phyloP scores from a whole-genome alignment of 441 rosid genomes.

The Hura crepitans region DNA sequence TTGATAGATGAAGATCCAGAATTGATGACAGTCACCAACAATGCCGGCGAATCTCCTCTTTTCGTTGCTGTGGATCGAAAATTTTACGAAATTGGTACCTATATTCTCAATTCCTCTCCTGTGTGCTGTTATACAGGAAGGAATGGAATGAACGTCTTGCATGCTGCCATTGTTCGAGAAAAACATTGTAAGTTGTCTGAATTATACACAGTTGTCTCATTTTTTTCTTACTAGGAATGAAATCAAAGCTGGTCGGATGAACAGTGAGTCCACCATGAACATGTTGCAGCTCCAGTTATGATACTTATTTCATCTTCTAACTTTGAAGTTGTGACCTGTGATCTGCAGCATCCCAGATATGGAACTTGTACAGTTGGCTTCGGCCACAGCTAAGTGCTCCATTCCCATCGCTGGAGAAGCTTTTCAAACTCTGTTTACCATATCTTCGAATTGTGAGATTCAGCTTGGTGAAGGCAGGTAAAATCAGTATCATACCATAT shows the following conservation, averaged over 20 bases:
- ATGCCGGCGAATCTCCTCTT: constrained; percentile 19
- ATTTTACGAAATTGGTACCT: constrained; percentile 1
- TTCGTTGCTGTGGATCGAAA: constrained; percentile 23
- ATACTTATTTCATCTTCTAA: too few species aligned
- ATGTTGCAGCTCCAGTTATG: too few species aligned
- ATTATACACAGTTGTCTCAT: too few species aligned
- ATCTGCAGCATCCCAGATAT: not conserved
- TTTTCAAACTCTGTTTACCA: not conserved
- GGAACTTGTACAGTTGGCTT: too few species aligned
- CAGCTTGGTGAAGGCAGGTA: not conserved
- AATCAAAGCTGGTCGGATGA: too few species aligned
- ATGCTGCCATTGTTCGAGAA: constrained; percentile 17
- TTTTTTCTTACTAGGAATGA: too few species aligned
- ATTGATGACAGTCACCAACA: not conserved
- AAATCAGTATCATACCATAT: too few species aligned
- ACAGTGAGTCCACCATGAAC: too few species aligned
- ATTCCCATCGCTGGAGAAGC: not conserved
- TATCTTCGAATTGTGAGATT: not conserved
- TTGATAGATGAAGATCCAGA: constrained; percentile 12
- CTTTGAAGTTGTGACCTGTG: too few species aligned
- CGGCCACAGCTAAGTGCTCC: too few species aligned
- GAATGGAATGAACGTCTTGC: constrained; percentile 18
- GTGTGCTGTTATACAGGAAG: constrained; percentile 17
- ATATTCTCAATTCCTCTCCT: constrained; percentile 9
- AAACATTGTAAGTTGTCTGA: not conserved